These are phyloP conservation scores for Calocybe gambosa DNA, from an alignment of 1,284 basidiomycete species.

Conservation along the genomic window DNA sequence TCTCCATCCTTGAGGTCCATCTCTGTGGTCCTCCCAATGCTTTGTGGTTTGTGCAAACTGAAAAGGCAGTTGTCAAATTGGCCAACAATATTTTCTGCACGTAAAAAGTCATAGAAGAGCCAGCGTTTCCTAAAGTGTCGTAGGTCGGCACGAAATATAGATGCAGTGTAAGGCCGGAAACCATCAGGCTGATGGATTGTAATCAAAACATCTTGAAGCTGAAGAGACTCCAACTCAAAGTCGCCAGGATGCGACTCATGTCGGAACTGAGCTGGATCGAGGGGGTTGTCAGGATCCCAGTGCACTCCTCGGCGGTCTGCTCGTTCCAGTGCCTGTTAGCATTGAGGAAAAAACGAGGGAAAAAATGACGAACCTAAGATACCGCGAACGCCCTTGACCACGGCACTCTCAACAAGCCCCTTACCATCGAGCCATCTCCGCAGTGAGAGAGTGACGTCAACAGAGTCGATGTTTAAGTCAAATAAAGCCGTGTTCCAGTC, in stretches of 20 bases:
- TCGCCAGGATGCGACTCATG: constrained; percentile 74
- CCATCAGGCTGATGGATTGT: constrained; percentile 92
- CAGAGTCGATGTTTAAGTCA: constrained; percentile 87
- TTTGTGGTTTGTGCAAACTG: constrained; percentile 95
- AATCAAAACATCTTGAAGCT: constrained; percentile 89
- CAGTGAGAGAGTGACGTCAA: constrained; percentile 94
- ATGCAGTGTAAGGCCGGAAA: constrained; percentile 92
- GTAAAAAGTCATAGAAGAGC: constrained; percentile 91
- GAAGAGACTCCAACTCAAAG: constrained; percentile 87
- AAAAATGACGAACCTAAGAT: constrained; percentile 67
- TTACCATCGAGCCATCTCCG: constrained; percentile 95
- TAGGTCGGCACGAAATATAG: constrained; percentile 93
- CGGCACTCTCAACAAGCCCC: constrained; percentile 87
- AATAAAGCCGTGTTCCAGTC: constrained; percentile 81
- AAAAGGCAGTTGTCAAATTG: constrained; percentile 98
- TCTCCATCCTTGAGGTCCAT: constrained; percentile 76
- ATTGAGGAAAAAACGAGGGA: neutral
- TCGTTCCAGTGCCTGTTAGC: neutral
- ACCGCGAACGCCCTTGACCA: constrained; percentile 90
- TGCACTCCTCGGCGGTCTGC: constrained; percentile 85
- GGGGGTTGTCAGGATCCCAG: constrained; percentile 78
- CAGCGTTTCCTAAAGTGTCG: constrained; percentile 86
- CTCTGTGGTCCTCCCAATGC: constrained; percentile 85
- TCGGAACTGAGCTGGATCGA: constrained; percentile 78
- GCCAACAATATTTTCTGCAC: constrained; percentile 91